Conservation (phyloP, 1,284 basidiomycete genomes). For the Ganoderma multipileum region DNA sequence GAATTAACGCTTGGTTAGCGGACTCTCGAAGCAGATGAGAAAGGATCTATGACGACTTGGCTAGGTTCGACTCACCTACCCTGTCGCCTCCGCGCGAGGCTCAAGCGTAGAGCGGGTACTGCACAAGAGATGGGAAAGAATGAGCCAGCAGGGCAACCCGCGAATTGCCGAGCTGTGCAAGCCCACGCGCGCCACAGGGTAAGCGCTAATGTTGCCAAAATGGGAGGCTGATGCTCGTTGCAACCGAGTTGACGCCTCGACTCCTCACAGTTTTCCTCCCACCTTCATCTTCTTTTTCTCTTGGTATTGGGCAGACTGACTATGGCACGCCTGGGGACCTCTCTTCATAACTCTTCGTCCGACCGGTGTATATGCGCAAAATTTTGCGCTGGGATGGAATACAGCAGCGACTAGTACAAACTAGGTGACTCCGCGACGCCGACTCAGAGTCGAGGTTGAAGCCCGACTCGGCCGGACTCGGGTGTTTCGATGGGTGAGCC, state of each 20-base stretch:
- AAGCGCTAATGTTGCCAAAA: background rate
- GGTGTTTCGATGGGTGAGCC: background rate
- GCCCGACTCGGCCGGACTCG: background rate
- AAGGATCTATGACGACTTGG: background rate
- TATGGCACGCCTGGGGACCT: background rate
- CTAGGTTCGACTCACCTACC: background rate
- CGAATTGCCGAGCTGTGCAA: too few species aligned
- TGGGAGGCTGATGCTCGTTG: background rate
- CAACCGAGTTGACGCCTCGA: background rate
- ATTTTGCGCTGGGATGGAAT: too few species aligned
- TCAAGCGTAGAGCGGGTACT: background rate
- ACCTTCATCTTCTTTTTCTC: background rate
- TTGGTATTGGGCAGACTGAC: background rate
- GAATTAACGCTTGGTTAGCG: background rate
- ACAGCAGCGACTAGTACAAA: too few species aligned
- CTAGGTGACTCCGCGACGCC: background rate
- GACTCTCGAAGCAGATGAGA: background rate
- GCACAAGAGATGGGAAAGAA: background rate
- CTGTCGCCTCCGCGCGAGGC: background rate
- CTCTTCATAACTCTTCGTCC: background rate
- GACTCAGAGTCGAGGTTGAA: background rate
- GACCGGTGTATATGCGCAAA: too few species aligned
- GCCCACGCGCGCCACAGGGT: background rate
- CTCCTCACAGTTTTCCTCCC: background rate
- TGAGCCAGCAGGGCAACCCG: too few species aligned